phyloP scores from a whole-genome alignment of 2,329 filamentous ascomycete genomes.

The Trichoderma afroharzianum region DNA sequence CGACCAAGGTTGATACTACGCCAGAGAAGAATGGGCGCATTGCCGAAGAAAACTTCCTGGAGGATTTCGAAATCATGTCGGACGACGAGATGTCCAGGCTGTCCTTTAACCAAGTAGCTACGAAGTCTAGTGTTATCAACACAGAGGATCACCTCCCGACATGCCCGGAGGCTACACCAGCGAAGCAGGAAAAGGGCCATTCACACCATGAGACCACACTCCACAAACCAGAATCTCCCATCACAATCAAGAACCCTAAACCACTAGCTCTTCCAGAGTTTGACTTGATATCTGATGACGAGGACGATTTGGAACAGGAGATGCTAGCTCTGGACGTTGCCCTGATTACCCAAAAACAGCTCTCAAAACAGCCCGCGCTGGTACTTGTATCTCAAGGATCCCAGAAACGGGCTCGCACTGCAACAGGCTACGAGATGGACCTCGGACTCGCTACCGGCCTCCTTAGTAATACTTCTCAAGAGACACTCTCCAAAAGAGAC shows the following conservation, averaged over 20 bases:
- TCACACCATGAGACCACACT: background rate
- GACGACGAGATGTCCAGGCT: background rate
- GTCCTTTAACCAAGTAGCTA: background rate
- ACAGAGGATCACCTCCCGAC: background rate
- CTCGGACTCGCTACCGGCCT: background rate
- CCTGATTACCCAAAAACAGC: background rate
- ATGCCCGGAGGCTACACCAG: background rate
- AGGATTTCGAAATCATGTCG: background rate
- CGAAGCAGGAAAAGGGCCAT: background rate
- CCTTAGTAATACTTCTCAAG: background rate
- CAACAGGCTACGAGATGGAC: background rate
- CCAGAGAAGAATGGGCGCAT: background rate
- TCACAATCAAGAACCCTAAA: background rate
- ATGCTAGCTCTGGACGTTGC: constrained; percentile 24
- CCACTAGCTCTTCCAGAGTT: constrained; percentile 10
- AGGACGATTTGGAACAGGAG: constrained; percentile 28
- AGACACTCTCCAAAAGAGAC: background rate
- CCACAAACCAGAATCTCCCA: background rate
- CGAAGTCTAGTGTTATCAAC: background rate
- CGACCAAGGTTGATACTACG: background rate
- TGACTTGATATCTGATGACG: constrained; percentile 23
- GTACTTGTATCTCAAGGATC: background rate
- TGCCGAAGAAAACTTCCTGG: background rate
- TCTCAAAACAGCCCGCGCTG: background rate
- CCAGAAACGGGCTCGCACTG: background rate